Conservation (phyloP, 441 rosid species). For the Breynia disticha region DNA sequence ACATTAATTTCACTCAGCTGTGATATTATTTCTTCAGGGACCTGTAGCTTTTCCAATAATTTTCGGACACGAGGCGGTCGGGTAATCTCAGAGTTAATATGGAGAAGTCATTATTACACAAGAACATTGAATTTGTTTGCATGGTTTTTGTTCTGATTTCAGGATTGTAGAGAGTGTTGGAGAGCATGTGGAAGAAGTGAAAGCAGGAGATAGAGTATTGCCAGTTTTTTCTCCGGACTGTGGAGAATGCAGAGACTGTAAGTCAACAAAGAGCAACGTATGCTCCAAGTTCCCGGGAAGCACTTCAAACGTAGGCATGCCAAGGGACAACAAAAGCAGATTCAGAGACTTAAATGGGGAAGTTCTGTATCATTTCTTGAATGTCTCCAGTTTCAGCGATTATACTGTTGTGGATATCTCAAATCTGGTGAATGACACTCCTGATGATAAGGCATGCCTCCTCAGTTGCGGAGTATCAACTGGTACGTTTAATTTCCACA, state of each 20-base stretch:
- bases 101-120: background rate
- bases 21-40: slow-evolving; percentile 17
- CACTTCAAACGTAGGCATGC: slow-evolving; percentile 12
- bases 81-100: slow-evolving; percentile 25
- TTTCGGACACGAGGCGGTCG: slow-evolving; percentile 63
- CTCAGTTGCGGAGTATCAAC: slow-evolving; percentile 60
- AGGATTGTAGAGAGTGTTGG: slow-evolving; percentile 79
- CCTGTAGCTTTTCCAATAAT: slow-evolving; percentile 48
- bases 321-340: slow-evolving; percentile 43
- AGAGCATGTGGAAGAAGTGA: slow-evolving; percentile 41
- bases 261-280: slow-evolving; percentile 38
- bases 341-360: slow-evolving; percentile 51
- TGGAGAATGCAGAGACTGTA: slow-evolving; percentile 43
- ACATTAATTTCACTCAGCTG: background rate
- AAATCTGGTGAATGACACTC: slow-evolving; percentile 33
- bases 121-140: background rate
- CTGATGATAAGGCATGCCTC: slow-evolving; percentile 46
- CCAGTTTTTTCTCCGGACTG: slow-evolving; percentile 50
- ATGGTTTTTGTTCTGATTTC: background rate
- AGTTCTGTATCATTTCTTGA: slow-evolving; percentile 35
- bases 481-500: slow-evolving; percentile 17
- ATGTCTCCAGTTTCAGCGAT: slow-evolving; percentile 57
- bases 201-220: slow-evolving; percentile 44
- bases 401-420: slow-evolving; percentile 58
- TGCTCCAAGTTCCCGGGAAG: slow-evolving; percentile 21